Evolutionary conservation across 768 basidiomycete species (phyloP).

Genomic region (Amanita polypyramis): DNA sequence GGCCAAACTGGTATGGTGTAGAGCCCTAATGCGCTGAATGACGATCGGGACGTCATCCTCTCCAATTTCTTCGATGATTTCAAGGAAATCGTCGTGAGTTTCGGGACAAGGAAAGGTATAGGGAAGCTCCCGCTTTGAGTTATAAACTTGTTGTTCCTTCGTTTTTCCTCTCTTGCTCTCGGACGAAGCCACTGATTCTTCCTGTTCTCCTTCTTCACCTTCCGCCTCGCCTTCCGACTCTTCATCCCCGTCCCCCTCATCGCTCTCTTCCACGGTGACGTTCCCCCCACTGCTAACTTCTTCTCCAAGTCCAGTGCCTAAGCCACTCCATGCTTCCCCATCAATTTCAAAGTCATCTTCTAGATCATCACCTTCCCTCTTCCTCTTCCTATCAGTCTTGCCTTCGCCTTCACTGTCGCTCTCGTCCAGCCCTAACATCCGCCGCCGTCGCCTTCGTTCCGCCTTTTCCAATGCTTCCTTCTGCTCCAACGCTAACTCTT

Average conservation of each 20-base stretch:
- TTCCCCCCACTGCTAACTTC: slow-evolving; percentile 7
- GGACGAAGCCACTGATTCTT: slow-evolving; percentile 26
- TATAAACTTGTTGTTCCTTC: slow-evolving; percentile 19
- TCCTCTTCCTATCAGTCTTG: slow-evolving; percentile 35
- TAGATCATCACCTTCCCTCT: slow-evolving; percentile 73
- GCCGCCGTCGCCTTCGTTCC: slow-evolving; percentile 62
- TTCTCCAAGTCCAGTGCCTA: slow-evolving; percentile 32
- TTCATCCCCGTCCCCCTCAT: slow-evolving; percentile 26
- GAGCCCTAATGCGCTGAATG: slow-evolving; percentile 79
- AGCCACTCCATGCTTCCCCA: slow-evolving; percentile 28
- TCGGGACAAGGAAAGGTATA: slow-evolving; percentile 88
- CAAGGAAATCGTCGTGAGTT: slow-evolving; percentile 83
- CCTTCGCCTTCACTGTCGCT: slow-evolving; percentile 55
- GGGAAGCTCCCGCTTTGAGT: slow-evolving; percentile 55
- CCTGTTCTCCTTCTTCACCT: slow-evolving; percentile 33
- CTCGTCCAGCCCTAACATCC: slow-evolving; percentile 80
- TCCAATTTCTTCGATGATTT: slow-evolving; percentile 60
- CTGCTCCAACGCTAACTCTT: slow-evolving; percentile 83
- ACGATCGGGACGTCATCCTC: slow-evolving; percentile 71
- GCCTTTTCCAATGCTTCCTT: slow-evolving; percentile 81
- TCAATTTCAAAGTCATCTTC: slow-evolving; percentile 73
- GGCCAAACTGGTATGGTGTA: slow-evolving; percentile 89
- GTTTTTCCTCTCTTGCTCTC: slow-evolving; percentile 21
- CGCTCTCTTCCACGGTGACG: slow-evolving; percentile 16
- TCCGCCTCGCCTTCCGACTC: slow-evolving; percentile 26